Evolutionary conservation across 1,284 basidiomycete species (phyloP).

Genomic region (Moesziomyces parantarcticus): DNA sequence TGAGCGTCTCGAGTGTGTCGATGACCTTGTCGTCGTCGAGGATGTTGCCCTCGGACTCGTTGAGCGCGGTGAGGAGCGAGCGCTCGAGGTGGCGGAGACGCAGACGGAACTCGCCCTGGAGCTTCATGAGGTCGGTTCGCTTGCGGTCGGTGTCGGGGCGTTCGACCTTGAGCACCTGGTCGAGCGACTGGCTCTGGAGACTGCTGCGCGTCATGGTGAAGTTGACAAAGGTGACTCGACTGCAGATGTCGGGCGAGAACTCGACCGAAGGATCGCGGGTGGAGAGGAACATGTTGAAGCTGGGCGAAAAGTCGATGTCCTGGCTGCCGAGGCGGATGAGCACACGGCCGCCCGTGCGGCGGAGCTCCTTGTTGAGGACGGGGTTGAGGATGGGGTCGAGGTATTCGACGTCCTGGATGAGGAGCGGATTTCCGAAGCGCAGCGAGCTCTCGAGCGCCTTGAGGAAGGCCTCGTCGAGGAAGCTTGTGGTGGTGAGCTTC

Average conservation of each 20-base stretch:
- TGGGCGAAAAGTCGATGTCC: slow-evolving; percentile 98
- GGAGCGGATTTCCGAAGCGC: slow-evolving; percentile 95
- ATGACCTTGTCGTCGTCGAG: slow-evolving; percentile 99
- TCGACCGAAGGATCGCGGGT: slow-evolving; percentile 97
- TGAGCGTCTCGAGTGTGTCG: slow-evolving; percentile 93
- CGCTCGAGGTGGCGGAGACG: slow-evolving; percentile 93
- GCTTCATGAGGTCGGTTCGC: slow-evolving; percentile 96
- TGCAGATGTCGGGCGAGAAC: slow-evolving; percentile 98
- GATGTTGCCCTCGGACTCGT: slow-evolving; percentile 96
- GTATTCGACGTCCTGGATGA: slow-evolving; percentile 98
- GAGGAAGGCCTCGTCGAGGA: slow-evolving; percentile 97
- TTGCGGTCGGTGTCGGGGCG: slow-evolving; percentile 96
- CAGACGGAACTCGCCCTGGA: slow-evolving; percentile 96
- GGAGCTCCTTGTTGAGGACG: slow-evolving; percentile 95
- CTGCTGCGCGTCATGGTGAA: slow-evolving; percentile 99
- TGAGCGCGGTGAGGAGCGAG: slow-evolving; percentile 91
- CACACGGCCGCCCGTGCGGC: slow-evolving; percentile 87
- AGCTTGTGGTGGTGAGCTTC: slow-evolving; percentile 97
- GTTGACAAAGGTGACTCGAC: slow-evolving; percentile 98
- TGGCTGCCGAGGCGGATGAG: slow-evolving; percentile 97
- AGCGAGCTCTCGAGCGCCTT: slow-evolving; percentile 98
- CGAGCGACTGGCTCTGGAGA: slow-evolving; percentile 95
- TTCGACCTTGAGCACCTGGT: slow-evolving; percentile 96
- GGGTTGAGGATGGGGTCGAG: slow-evolving; percentile 98
- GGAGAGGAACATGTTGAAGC: slow-evolving; percentile 95